Base-by-base conservation (phyloP, 1,284 basidiomycete genomes). In the Porphyrellus sp. region DNA sequence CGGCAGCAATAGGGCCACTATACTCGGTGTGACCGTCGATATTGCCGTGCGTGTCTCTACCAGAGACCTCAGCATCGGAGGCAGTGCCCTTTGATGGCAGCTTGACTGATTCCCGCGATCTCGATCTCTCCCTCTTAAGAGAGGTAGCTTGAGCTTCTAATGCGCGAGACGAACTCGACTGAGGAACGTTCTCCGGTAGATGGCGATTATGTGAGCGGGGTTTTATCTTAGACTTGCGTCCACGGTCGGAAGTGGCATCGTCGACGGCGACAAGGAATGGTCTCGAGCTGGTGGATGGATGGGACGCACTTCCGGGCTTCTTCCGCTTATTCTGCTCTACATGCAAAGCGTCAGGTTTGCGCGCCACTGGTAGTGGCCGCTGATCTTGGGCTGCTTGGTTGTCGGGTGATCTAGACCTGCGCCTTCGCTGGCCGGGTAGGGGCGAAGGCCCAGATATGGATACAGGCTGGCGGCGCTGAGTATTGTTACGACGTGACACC, bases 151-250 rank as follows among this genome's bases (percentile, higher is more conserved):
- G 45, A 1, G 18, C 13, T 16, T 68, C 67, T 23, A 53, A 45
- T 20, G 31, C 51, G 40, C 55, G 55, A 39, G 65, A 52, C 4
- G 46, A 31, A 5, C 40, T 47, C 20, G 51, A 34, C 35, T 52
- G 55, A 31, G 54, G 23, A 27, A 48, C 35, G 42, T 70, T 70
- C 46, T 68, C 66, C 1, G 44, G 25, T 24, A 66, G 45, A 42
- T 56, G 53, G 8, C 66, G 69, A 53, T 54, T 55, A 48, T 69
- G 61, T 12, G 62, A 51, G 30, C 68, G 67, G 16, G 51, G 27
- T 51, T 70, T 71, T 9, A 37, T 44, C 46, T 70, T 68, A 35
- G 60, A 43, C 51, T 70, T 68, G 51, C 65, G 69, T 42, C 66
- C 66, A 35, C 70, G 70, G 37, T 68, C 66, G 37, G 63, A 40